These are phyloP conservation scores for Metschnikowia chrysomelidarum DNA, from an alignment of 805 yeast genomes.

Conservation along the genomic window DNA sequence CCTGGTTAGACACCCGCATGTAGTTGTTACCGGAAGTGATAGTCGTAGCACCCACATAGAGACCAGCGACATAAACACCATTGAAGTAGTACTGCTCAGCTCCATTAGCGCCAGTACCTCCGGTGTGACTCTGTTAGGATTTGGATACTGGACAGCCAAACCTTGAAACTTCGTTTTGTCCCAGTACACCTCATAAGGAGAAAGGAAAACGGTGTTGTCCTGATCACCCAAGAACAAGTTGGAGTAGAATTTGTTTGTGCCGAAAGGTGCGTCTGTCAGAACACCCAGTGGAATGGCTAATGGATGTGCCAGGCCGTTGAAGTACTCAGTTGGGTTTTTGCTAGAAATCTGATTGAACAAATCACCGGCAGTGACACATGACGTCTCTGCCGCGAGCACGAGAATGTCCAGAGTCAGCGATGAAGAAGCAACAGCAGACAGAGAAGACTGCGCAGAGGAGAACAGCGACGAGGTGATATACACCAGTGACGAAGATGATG, in stretches of 20 bases:
- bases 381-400: background rate
- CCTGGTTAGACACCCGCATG: conserved; percentile 47
- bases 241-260: conserved; percentile 76
- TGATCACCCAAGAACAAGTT: conserved; percentile 60
- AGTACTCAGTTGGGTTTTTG: conserved; percentile 43
- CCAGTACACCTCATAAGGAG: conserved; percentile 68
- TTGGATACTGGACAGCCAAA: conserved; percentile 60
- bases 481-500: too few species aligned
- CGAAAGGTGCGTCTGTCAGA: conserved; percentile 43
- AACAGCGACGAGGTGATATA: too few species aligned
- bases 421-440: background rate
- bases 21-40: conserved; percentile 37
- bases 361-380: conserved; percentile 19
- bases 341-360: conserved; percentile 51
- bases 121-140: conserved; percentile 42
- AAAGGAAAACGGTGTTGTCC: conserved; percentile 54
- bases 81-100: conserved; percentile 48
- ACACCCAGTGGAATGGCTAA: conserved; percentile 48
- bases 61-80: conserved; percentile 54
- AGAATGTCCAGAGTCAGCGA: background rate
- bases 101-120: conserved; percentile 47
- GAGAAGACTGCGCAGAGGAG: too few species aligned
- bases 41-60: conserved; percentile 53
- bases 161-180: conserved; percentile 47
- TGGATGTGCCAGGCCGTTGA: conserved; percentile 45